Conservation (phyloP, 129 eudicot genomes). For the Apium graveolens region DNA sequence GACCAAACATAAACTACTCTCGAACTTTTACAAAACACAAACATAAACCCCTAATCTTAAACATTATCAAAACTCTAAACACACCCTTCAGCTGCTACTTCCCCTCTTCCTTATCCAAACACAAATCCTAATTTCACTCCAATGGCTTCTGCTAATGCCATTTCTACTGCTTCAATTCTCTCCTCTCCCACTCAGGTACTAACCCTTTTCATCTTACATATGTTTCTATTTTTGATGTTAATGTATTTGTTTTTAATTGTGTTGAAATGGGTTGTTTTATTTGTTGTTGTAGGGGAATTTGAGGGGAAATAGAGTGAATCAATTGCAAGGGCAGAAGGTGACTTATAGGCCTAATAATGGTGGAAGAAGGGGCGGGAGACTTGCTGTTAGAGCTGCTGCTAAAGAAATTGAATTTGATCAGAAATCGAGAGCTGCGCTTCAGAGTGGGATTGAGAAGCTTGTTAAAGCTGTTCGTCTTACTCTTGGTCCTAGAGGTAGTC, state of each 20-base stretch:
- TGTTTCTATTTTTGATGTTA: background rate
- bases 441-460: slow-evolving; percentile 82
- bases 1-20: background rate
- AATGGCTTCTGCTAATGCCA: slow-evolving; percentile 87
- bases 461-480: slow-evolving; percentile 83
- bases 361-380: slow-evolving; percentile 23
- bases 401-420: slow-evolving; percentile 93
- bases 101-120: slow-evolving; percentile 11
- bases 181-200: slow-evolving; percentile 48
- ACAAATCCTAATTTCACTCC: background rate
- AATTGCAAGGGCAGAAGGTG: slow-evolving; percentile 38
- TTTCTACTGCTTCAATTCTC: slow-evolving; percentile 66
- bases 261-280: background rate
- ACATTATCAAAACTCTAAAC: background rate
- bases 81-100: background rate
- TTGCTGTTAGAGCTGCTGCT: slow-evolving; percentile 69
- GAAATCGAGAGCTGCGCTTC: slow-evolving; percentile 70
- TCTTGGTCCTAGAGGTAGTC: slow-evolving; percentile 83
- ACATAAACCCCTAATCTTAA: slow-evolving; percentile 2
- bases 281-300: slow-evolving; percentile 33
- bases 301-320: slow-evolving; percentile 45
- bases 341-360: slow-evolving; percentile 24
- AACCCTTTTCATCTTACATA: background rate
- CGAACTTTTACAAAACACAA: background rate
- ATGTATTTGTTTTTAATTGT: background rate